These are phyloP conservation scores for Penicillium occitanis DNA, from an alignment of 2,329 filamentous ascomycete species.

Conservation along the genomic window DNA sequence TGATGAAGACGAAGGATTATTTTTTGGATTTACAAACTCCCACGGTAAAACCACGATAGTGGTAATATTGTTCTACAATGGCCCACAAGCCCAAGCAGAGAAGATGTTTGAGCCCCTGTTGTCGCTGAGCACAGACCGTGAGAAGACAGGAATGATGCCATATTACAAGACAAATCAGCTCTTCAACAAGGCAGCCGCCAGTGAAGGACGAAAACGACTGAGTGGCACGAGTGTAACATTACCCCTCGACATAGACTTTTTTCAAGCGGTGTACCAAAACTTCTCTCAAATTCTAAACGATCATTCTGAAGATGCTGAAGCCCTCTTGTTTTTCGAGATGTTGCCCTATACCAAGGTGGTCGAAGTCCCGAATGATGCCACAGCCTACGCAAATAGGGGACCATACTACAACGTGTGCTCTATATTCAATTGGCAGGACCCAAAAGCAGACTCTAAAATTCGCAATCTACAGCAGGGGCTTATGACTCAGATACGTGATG, in stretches of 20 bases:
- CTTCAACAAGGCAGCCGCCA: constrained; percentile 38
- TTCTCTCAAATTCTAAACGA: constrained; percentile 31
- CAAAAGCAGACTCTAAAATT: constrained; percentile 42
- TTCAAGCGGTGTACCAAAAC: constrained; percentile 33
- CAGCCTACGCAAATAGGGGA: constrained; percentile 36
- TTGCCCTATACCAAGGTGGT: constrained; percentile 44
- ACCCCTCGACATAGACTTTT: constrained; percentile 40
- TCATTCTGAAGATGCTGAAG: constrained; percentile 32
- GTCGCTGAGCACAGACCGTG: constrained; percentile 38
- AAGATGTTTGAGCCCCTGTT: constrained; percentile 40
- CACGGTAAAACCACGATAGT: constrained; percentile 59
- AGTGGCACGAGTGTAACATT: constrained; percentile 49
- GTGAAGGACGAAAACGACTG: constrained; percentile 44
- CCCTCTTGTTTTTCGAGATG: constrained; percentile 44
- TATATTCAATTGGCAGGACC: constrained; percentile 9
- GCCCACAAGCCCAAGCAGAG: constrained; percentile 38
- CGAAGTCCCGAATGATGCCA: constrained; percentile 38
- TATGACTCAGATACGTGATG: constrained; percentile 33
- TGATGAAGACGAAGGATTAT: constrained; percentile 52
- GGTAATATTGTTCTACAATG: constrained; percentile 42
- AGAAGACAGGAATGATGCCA: constrained; percentile 43
- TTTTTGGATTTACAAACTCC: constrained; percentile 63
- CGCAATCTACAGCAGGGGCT: constrained; percentile 35
- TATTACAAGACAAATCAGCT: constrained; percentile 45
- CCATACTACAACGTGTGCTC: constrained; percentile 3